phyloP scores from a whole-genome alignment of 345 rosid species.

The Pugionium dolabratum region DNA sequence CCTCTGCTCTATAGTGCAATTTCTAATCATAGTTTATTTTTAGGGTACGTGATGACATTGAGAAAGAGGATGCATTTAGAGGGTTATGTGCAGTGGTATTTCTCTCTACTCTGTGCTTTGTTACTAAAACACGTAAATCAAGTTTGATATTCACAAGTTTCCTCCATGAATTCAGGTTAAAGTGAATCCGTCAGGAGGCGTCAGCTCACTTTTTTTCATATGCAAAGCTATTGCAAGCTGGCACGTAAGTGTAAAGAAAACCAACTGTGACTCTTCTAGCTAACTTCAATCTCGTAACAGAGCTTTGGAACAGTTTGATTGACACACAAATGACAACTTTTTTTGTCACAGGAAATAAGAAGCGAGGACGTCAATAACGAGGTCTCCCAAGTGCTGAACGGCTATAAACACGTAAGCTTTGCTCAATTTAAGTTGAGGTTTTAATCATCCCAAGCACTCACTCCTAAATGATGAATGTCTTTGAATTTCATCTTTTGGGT shows the following conservation, averaged over 20 bases:
- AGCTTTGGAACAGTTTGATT: constrained; percentile 1
- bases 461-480: background rate
- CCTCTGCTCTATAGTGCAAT: background rate
- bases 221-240: constrained; percentile 96
- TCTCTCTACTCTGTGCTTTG: constrained; percentile 10
- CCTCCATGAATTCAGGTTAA: constrained; percentile 57
- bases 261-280: constrained; percentile 2
- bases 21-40: constrained; percentile 24
- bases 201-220: constrained; percentile 81
- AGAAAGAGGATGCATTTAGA: constrained; percentile 96
- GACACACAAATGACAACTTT: constrained; percentile 2
- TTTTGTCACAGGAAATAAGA: constrained; percentile 65
- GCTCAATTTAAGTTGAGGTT: background rate
- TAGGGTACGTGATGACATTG: constrained; percentile 96
- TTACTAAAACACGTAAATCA: constrained; percentile 17
- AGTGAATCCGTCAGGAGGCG: constrained; percentile 88
- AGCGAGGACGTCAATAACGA: constrained; percentile 82
- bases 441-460: background rate
- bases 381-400: constrained; percentile 87
- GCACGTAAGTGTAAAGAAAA: constrained; percentile 61
- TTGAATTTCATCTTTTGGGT: constrained; percentile 6
- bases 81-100: constrained; percentile 95
- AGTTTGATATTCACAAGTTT: constrained; percentile 12
- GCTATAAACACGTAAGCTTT: constrained; percentile 74
- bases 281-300: too few relatives aligned